These are phyloP conservation scores for Platanus orientalis DNA, from an alignment of 164 flowering plant species.

Conservation along the genomic window DNA sequence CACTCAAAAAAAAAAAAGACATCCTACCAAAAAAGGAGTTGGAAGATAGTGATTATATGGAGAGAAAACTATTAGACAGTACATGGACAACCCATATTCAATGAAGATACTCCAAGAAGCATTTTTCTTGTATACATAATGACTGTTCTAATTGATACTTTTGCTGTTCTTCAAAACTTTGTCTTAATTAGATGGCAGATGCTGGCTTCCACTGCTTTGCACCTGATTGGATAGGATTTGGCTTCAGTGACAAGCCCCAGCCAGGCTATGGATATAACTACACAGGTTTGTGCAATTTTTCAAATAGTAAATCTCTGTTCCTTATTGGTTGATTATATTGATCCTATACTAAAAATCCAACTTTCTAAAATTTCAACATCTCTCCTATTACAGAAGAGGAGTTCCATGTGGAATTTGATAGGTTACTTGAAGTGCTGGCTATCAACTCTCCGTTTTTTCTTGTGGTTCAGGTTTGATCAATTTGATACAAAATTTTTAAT, in stretches of 20 bases:
- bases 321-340: neutral
- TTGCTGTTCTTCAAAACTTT: neutral
- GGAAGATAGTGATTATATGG: too few species aligned
- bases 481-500: neutral
- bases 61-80: too few species aligned
- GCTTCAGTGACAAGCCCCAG: conserved; percentile 97
- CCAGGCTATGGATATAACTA: conserved; percentile 89
- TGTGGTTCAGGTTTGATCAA: conserved; percentile 72
- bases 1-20: too few species aligned
- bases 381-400: conserved; percentile 62
- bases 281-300: conserved; percentile 50
- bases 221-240: conserved; percentile 99
- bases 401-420: conserved; percentile 79
- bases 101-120: neutral
- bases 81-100: too few species aligned
- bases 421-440: conserved; percentile 55
- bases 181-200: conserved; percentile 61
- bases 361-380: conserved; percentile 9
- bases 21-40: too few species aligned
- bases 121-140: neutral
- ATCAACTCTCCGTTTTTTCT: conserved; percentile 71
- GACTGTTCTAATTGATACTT: neutral
- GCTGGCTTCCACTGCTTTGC: conserved; percentile 95
- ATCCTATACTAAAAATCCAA: neutral
- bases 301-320: neutral